Evolutionary conservation across 176 grass and related monocot genomes (phyloP).

Genomic region (Calamus simplicifolius): DNA sequence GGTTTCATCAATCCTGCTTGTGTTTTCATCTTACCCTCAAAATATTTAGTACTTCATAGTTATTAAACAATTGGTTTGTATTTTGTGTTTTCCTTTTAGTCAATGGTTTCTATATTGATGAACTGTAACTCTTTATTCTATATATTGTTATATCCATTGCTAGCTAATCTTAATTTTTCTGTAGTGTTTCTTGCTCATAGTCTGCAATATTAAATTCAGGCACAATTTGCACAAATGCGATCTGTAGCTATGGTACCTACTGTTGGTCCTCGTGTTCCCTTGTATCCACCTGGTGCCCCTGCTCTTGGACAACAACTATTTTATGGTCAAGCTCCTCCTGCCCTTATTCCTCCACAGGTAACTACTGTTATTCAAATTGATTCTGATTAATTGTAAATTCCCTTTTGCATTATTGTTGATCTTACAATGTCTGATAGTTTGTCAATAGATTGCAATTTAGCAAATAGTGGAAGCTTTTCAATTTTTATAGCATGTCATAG

Average conservation of each 20-base stretch:
- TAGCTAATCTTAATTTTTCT: too few species aligned
- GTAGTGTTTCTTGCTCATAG: neutral
- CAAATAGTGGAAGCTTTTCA: too few species aligned
- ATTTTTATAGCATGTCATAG: too few species aligned
- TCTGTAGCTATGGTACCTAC: slow-evolving; percentile 51
- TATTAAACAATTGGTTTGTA: too few species aligned
- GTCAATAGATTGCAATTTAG: neutral
- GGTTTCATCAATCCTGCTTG: too few species aligned
- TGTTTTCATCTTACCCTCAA: too few species aligned
- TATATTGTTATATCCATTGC: too few species aligned
- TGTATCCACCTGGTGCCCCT: slow-evolving; percentile 62
- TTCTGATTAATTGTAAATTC: too few species aligned
- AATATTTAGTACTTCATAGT: too few species aligned
- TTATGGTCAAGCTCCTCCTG: slow-evolving; percentile 63
- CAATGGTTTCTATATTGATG: too few species aligned
- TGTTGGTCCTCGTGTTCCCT: slow-evolving; percentile 49
- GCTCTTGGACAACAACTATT: slow-evolving; percentile 59
- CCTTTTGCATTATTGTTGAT: neutral
- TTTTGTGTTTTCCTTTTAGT: too few species aligned
- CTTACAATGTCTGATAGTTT: neutral
- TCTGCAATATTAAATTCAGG: slow-evolving; percentile 20
- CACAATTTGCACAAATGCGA: slow-evolving; percentile 57
- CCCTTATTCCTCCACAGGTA: slow-evolving; percentile 66
- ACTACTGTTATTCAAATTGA: neutral
- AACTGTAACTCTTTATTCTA: too few species aligned